Base-by-base conservation (phyloP, 345 rosid species). In the Capsella bursapastoris region DNA sequence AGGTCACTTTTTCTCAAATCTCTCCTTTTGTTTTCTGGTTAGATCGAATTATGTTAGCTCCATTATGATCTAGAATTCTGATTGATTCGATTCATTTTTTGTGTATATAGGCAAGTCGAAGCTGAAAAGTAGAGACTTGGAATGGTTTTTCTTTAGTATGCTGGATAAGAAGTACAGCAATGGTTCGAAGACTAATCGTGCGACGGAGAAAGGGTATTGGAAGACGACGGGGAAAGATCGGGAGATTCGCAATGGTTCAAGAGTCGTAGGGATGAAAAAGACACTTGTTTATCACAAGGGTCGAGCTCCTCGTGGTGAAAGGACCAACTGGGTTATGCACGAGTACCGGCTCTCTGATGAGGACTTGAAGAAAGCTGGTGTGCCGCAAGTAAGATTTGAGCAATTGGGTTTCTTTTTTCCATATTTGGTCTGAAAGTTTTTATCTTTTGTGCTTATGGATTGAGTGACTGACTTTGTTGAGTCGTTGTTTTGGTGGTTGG, bases 311-410 rank as follows among this genome's bases (percentile, higher is more conserved):
- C 88, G 83, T 57, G 97, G 97, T 52, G 85, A 86, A 74, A 88
- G 99, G n/a, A 76, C 88, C 3, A 92, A 92, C 70, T 95, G 99
- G 99, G 99, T 95, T 44, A 95, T 95, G 99, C 99, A 95, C 0
- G 99, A 95, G 84, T 95, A 92, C 72, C 84, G 96, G 6, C 87
- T 95, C 22, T 72, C 83, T 38, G 99, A 92, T 57, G 92, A 92
- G 66, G 88, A 88, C 32, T 47, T 95, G 77, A 83, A 66, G 80
- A 86, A 81, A 76, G 77, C 82, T 37, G 90, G 89, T 64, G 71
- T 86, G 57, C 78, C 84, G 4, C 96, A 83, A 61, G 99, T 95
- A 83, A 86, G 91, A 41, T 70, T 8, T 35, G 31, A 31, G 7
- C 10, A 3, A 41, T 68, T 53, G 15, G 16, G 27, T 61, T 70